Conservation (phyloP, 331 rosid species). For the Pyrus hybrid region DNA sequence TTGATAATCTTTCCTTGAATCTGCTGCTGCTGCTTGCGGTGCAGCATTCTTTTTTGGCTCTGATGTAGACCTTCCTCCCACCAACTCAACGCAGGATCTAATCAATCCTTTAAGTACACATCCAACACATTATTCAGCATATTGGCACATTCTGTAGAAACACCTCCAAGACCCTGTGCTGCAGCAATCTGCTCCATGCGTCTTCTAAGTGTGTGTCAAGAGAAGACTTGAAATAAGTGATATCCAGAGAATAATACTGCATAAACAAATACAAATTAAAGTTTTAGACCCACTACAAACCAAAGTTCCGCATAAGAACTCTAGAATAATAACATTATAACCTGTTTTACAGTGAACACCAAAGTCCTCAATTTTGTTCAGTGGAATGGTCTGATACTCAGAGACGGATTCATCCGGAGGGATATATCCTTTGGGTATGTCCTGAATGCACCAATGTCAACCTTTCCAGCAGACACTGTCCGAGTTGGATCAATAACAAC, state of each 20-base stretch:
- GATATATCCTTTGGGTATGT: constrained; percentile 94
- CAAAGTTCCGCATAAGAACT: background rate
- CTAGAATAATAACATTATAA: constrained; percentile 13
- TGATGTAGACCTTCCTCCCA: constrained; percentile 52
- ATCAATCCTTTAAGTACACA: constrained; percentile 74
- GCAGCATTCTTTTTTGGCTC: constrained; percentile 42
- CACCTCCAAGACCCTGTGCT: constrained; percentile 80
- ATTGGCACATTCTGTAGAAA: constrained; percentile 75
- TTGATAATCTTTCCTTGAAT: constrained; percentile 62
- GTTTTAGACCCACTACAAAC: constrained; percentile 8
- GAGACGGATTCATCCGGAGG: constrained; percentile 91
- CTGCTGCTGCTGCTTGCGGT: constrained; percentile 31
- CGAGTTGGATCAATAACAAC: constrained; percentile 94
- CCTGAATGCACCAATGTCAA: constrained; percentile 98
- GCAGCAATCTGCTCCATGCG: constrained; percentile 91
- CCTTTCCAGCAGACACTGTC: constrained; percentile 95
- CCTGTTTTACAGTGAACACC: constrained; percentile 98
- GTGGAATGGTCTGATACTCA: constrained; percentile 91
- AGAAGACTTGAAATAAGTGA: constrained; percentile 87
- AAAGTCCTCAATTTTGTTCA: constrained; percentile 92
- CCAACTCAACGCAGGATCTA: constrained; percentile 76
- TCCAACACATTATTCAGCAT: constrained; percentile 68
- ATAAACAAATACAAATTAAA: no score
- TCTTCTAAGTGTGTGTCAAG: constrained; percentile 68
- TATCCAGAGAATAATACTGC: no score